These are phyloP conservation scores for Ceratocystis colombiana DNA, from an alignment of 2,329 filamentous ascomycete genomes.

Conservation along the genomic window DNA sequence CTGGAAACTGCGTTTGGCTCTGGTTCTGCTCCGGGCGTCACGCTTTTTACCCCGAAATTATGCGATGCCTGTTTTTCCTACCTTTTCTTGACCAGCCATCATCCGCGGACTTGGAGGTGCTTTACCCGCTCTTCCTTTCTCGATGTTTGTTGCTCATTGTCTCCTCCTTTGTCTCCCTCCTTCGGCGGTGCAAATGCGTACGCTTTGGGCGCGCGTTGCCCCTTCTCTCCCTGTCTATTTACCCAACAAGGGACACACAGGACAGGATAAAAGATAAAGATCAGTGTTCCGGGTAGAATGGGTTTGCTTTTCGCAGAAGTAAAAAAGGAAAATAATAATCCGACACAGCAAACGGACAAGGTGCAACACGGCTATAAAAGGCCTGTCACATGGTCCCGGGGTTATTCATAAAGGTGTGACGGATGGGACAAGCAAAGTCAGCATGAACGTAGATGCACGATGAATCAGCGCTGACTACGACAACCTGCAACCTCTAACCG, in stretches of 20 bases:
- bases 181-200: not conserved
- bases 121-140: too few relatives aligned
- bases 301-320: not conserved
- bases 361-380: not conserved
- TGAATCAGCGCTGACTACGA: conserved; percentile 12
- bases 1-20: not conserved
- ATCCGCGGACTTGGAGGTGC: too few relatives aligned
- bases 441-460: too few relatives aligned
- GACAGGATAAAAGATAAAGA: too few relatives aligned
- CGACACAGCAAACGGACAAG: not conserved
- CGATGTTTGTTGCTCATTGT: not conserved
- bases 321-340: not conserved
- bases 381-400: not conserved
- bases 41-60: not conserved
- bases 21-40: not conserved
- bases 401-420: not conserved
- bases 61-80: too few relatives aligned
- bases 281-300: too few relatives aligned
- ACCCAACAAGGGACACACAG: not conserved
- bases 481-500: not conserved
- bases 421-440: not conserved
- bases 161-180: not conserved
- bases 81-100: too few relatives aligned
- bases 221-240: not conserved
- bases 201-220: not conserved